These are phyloP conservation scores for Lagerstroemia speciosa DNA, from an alignment of 345 rosid species.

Conservation along the genomic window DNA sequence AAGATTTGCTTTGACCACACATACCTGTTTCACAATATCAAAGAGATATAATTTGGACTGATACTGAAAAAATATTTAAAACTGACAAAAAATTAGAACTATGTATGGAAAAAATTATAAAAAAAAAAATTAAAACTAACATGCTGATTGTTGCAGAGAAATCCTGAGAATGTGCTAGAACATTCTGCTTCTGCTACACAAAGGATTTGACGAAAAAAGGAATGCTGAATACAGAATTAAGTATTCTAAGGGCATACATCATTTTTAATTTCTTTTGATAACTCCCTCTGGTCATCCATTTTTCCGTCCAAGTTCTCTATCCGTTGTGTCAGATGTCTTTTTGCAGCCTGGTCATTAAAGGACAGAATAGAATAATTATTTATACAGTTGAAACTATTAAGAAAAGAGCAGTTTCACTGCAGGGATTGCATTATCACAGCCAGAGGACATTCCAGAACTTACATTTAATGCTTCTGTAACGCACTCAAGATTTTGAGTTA, in stretches of 20 bases:
- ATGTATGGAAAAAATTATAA: no score
- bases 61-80: not conserved
- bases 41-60: not conserved
- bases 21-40: constrained; percentile 39
- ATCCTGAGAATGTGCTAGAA: not conserved
- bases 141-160: not conserved
- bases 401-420: not conserved
- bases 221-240: not conserved
- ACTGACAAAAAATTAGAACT: no score
- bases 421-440: not conserved
- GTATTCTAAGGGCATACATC: constrained; percentile 28
- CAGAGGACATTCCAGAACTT: constrained; percentile 19
- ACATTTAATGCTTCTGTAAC: constrained; percentile 72
- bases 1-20: constrained; percentile 49
- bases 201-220: not conserved
- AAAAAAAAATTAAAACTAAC: not conserved
- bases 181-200: not conserved
- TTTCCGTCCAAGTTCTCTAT: constrained; percentile 66
- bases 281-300: constrained; percentile 67
- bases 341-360: constrained; percentile 47
- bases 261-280: constrained; percentile 55
- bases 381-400: not conserved
- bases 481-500: constrained; percentile 68
- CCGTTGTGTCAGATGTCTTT: constrained; percentile 70
- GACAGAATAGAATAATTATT: not conserved